phyloP scores from a whole-genome alignment of 305 asterid genomes.

The Andrographis paniculata region DNA sequence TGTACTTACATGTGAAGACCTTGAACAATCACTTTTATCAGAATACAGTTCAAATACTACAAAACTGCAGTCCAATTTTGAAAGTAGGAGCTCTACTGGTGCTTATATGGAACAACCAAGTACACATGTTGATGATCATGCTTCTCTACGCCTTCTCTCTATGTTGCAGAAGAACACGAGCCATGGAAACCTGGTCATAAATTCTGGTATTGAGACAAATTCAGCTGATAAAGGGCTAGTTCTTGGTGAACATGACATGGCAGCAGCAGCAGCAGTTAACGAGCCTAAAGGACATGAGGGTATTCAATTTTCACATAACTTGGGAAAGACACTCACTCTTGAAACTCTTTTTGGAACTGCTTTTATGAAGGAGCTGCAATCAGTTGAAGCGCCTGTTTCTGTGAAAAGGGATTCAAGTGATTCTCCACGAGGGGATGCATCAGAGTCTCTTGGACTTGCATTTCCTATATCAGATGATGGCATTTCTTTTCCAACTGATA shows the following conservation, averaged over 20 bases:
- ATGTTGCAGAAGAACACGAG: constrained; percentile 61
- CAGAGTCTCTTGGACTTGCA: constrained; percentile 37
- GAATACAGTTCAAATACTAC: constrained; percentile 46
- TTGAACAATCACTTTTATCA: constrained; percentile 80
- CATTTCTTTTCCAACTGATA: constrained; percentile 30
- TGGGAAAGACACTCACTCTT: constrained; percentile 51
- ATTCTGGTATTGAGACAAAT: constrained; percentile 22
- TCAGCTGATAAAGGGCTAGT: constrained; percentile 23
- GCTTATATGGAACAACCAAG: constrained; percentile 32
- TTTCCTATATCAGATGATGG: constrained; percentile 35
- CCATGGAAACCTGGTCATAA: constrained; percentile 18
- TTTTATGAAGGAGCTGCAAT: constrained; percentile 86
- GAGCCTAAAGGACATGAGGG: constrained; percentile 41
- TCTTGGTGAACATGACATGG: constrained; percentile 29
- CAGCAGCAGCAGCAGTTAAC: constrained; percentile 19
- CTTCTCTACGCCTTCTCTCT: constrained; percentile 83
- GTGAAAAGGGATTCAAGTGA: constrained; percentile 55
- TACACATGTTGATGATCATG: constrained; percentile 40
- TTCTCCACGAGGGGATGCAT: constrained; percentile 32
- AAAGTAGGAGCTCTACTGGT: constrained; percentile 27
- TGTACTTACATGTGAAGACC: constrained; percentile 88
- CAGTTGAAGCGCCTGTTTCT: constrained; percentile 93
- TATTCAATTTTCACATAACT: constrained; percentile 19
- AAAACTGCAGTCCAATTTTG: constrained; percentile 23
- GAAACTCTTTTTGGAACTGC: constrained; percentile 97